These are phyloP conservation scores for Picea glauca DNA, from an alignment of 75 land plant species.

Conservation along the genomic window DNA sequence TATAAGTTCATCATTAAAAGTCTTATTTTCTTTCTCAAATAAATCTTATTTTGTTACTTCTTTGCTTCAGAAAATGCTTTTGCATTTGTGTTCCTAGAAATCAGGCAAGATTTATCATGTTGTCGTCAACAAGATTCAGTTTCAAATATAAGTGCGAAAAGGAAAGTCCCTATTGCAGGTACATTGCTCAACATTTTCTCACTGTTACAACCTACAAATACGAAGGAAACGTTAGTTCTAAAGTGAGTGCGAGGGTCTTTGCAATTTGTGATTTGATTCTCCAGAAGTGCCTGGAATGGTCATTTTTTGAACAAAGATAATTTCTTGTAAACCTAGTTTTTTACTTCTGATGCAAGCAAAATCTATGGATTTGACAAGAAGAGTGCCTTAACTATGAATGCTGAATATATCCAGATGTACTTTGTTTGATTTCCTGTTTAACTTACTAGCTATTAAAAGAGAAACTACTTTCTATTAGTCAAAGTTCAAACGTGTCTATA, in stretches of 20 bases:
- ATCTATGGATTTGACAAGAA: not conserved
- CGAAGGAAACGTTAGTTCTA: not conserved
- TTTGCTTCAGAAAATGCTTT: constrained; percentile 61
- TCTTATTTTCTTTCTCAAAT: too few species aligned
- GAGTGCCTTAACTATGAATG: not conserved
- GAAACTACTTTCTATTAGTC: not conserved
- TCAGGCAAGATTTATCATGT: constrained; percentile 14
- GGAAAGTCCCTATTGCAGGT: constrained; percentile 48
- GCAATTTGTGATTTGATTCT: not conserved
- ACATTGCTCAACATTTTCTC: not conserved
- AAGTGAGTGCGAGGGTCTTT: not conserved
- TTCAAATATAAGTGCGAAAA: constrained; percentile 31
- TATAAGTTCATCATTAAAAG: too few species aligned
- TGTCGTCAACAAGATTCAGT: constrained; percentile 16
- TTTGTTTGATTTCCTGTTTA: not conserved
- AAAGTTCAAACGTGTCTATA: not conserved
- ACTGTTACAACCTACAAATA: not conserved
- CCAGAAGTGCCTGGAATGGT: not conserved
- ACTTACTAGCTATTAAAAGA: not conserved
- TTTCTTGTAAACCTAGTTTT: not conserved
- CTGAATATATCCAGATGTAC: not conserved
- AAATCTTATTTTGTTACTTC: not conserved
- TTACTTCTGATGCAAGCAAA: not conserved
- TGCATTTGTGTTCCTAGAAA: constrained; percentile 89
- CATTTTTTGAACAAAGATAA: not conserved